These are phyloP conservation scores for Microsporum canis DNA, from an alignment of 2,329 filamentous ascomycete genomes.

Conservation along the genomic window DNA sequence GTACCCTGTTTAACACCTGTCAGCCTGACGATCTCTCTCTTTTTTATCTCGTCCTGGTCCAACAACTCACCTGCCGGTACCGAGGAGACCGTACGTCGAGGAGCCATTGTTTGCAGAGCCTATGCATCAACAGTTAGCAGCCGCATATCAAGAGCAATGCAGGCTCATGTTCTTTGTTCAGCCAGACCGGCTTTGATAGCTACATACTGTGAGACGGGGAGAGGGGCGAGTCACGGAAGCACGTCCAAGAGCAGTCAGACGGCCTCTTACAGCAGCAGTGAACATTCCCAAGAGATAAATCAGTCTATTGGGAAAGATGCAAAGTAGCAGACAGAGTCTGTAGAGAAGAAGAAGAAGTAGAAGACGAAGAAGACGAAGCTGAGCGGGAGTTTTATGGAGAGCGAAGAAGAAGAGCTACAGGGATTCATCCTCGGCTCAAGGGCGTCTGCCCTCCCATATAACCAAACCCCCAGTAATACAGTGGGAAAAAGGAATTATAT, in stretches of 20 bases:
- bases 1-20: slow-evolving; percentile 41
- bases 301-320: slow-evolving; percentile 5
- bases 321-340: slow-evolving; percentile 3
- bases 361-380: slow-evolving; percentile 9
- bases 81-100: slow-evolving; percentile 28
- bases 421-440: background rate
- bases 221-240: slow-evolving; percentile 23
- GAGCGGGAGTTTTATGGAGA: slow-evolving; percentile 13
- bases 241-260: slow-evolving; percentile 32
- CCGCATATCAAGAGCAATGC: background rate
- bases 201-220: slow-evolving; percentile 25
- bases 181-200: background rate
- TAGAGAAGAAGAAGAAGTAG: slow-evolving; percentile 10
- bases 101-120: slow-evolving; percentile 29
- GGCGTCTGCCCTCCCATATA: too few relatives aligned
- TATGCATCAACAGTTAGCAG: slow-evolving; percentile 13
- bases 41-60: background rate
- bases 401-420: background rate
- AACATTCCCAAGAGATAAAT: slow-evolving; percentile 26
- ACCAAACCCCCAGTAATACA: too few relatives aligned
- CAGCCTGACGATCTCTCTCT: background rate
- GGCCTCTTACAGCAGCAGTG: slow-evolving; percentile 33
- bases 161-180: background rate
- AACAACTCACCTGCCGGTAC: slow-evolving; percentile 34
- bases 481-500: slow-evolving; percentile 5